Conservation (phyloP, 257 asterid genomes). For the Primulina eburnea region DNA sequence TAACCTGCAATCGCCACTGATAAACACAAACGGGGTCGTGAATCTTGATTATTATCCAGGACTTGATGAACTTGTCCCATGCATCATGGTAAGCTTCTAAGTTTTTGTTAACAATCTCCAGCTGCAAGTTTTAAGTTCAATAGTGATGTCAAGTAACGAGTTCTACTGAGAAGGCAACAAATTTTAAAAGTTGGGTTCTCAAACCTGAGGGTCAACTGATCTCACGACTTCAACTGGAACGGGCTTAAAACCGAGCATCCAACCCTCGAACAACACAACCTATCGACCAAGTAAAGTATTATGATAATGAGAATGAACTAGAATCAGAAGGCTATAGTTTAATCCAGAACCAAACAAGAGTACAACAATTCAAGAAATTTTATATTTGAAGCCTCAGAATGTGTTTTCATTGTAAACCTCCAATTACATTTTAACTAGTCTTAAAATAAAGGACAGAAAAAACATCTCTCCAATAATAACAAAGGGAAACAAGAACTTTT, state of each 20-base stretch:
- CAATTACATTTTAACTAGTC: background rate
- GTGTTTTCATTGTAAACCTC: background rate
- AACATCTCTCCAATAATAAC: background rate
- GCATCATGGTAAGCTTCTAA: conserved; percentile 78
- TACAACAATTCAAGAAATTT: conserved; percentile 10
- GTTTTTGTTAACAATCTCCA: conserved; percentile 74
- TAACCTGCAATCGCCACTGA: conserved; percentile 91
- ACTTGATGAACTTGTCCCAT: conserved; percentile 83
- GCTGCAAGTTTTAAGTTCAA: conserved; percentile 43
- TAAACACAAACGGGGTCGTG: conserved; percentile 79
- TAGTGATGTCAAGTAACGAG: conserved; percentile 5
- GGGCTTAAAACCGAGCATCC: background rate
- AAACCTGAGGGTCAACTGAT: background rate
- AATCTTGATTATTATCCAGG: conserved; percentile 95
- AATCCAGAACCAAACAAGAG: conserved; percentile 10
- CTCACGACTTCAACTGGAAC: background rate
- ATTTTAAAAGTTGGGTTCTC: background rate
- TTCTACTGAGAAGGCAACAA: background rate
- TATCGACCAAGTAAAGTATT: conserved; percentile 29
- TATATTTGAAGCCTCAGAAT: background rate
- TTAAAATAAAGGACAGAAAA: background rate
- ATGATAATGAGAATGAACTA: background rate
- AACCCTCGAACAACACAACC: conserved; percentile 32
- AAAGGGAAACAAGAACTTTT: background rate
- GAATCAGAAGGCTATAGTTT: background rate